A percentile compares a stretch with the other conserved stretches of the same genome.
Conservation (phyloP, 2,329 filamentous ascomycete genomes). For the Penicillium sp. region DNA sequence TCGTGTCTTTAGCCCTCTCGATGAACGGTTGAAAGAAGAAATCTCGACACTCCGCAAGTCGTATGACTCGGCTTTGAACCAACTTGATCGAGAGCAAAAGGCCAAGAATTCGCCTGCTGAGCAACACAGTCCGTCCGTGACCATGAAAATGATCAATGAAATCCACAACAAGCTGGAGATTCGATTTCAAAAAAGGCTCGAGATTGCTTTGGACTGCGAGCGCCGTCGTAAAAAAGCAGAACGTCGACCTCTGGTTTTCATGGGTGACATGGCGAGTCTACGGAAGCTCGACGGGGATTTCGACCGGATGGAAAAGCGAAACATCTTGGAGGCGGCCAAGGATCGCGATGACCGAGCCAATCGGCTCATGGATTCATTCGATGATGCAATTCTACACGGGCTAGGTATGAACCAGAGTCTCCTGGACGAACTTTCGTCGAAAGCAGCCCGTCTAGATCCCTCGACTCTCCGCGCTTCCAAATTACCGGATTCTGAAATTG, state of each 20-base stretch:
- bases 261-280: constrained; percentile 48
- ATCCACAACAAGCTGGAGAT: constrained; percentile 47
- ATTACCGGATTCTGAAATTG: constrained; percentile 33
- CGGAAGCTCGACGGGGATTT: constrained; percentile 47
- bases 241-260: constrained; percentile 47
- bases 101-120: constrained; percentile 27
- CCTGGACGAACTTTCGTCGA: constrained; percentile 45
- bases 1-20: constrained; percentile 48
- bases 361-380: constrained; percentile 47
- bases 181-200: constrained; percentile 46
- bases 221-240: constrained; percentile 51
- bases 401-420: constrained; percentile 49
- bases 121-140: constrained; percentile 37
- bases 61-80: constrained; percentile 41
- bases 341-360: constrained; percentile 48
- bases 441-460: constrained; percentile 37
- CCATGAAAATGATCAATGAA: constrained; percentile 43
- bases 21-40: constrained; percentile 46
- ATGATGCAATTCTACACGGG: constrained; percentile 48
- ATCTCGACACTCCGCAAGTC: constrained; percentile 45
- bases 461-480: constrained; percentile 29
- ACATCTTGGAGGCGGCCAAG: constrained; percentile 45
- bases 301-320: constrained; percentile 49
- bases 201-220: constrained; percentile 50
- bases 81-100: constrained; percentile 39